Percentiles rank a stretch among this genome's conserved stretches.
Conservation (phyloP, 1,139 yeast genomes). For the Pichia sp. region DNA sequence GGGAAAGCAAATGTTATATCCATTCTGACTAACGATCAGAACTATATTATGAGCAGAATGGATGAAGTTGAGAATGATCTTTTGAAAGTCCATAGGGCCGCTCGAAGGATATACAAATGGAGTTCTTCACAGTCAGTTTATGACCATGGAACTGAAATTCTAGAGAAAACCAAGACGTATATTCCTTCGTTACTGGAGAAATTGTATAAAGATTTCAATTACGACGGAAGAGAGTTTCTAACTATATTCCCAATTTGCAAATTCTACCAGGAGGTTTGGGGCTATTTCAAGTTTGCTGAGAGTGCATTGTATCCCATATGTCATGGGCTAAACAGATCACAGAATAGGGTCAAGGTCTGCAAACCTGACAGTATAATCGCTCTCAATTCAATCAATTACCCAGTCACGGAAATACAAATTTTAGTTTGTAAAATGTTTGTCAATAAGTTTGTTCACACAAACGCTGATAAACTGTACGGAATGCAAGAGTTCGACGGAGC, state of each 20-base stretch:
- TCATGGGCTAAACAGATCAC: not conserved
- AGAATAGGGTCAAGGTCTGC: not conserved
- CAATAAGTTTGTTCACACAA: not conserved
- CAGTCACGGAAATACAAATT: not conserved
- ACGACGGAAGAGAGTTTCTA: not conserved
- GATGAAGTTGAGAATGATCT: not conserved
- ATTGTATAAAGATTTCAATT: not conserved
- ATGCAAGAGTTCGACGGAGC: not conserved
- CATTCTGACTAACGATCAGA: not conserved
- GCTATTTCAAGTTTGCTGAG: not conserved
- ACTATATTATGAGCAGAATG: not conserved
- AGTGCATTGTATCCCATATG: slow-evolving; percentile 2
- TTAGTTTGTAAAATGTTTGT: not conserved
- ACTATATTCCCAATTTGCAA: not conserved
- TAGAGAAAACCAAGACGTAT: not conserved
- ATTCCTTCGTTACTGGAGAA: not conserved
- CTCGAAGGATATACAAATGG: not conserved
- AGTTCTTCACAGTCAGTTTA: not conserved
- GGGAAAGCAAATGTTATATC: not conserved
- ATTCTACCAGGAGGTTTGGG: not conserved
- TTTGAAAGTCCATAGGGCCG: not conserved
- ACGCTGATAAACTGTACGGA: not conserved
- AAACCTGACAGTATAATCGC: not conserved
- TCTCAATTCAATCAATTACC: not conserved
- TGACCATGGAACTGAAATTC: not conserved